Percentiles rank a stretch among this genome's conserved stretches.
Evolutionary conservation across 1,284 basidiomycete genomes (phyloP).

Genomic region (Cutaneotrichosporon dermatis): DNA sequence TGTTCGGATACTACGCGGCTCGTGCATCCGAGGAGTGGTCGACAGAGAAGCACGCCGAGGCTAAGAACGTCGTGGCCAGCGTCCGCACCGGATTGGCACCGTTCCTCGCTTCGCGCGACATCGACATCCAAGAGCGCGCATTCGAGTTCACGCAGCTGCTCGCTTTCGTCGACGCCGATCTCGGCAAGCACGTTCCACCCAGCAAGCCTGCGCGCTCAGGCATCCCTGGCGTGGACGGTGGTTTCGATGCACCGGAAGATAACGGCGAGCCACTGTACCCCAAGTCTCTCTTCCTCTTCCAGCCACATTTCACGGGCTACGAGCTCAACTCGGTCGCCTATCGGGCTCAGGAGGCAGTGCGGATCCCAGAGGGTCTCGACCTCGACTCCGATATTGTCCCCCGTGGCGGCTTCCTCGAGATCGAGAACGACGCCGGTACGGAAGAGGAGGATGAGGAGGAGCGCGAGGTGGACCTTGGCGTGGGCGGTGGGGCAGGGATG

Average conservation of each 20-base stretch:
- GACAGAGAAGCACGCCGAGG: conserved; percentile 47
- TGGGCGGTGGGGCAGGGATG: conserved; percentile 45
- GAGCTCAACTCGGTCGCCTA: conserved; percentile 80
- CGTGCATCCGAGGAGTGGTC: conserved; percentile 70
- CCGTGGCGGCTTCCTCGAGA: conserved; percentile 46
- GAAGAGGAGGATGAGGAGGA: conserved; percentile 37
- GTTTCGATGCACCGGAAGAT: conserved; percentile 31
- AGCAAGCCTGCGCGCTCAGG: background rate
- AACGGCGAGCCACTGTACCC: conserved; percentile 54
- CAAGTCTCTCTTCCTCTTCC: conserved; percentile 81
- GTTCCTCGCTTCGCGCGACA: conserved; percentile 59
- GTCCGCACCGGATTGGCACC: conserved; percentile 57
- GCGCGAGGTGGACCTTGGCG: conserved; percentile 33
- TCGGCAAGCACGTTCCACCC: conserved; percentile 56
- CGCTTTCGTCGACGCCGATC: conserved; percentile 71
- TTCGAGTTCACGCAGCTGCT: conserved; percentile 76
- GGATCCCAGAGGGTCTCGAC: conserved; percentile 76
- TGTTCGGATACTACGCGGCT: conserved; percentile 79
- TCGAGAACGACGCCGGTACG: conserved; percentile 17
- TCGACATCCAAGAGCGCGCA: conserved; percentile 90
- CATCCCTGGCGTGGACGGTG: conserved; percentile 43
- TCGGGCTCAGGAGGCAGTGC: conserved; percentile 73
- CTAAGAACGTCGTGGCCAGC: conserved; percentile 60
- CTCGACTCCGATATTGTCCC: conserved; percentile 79
- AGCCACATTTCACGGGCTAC: conserved; percentile 72